Percentiles rank a stretch among this genome's conserved stretches.
These are phyloP conservation scores for Rhizophora mangle DNA, from an alignment of 345 rosid species.

Conservation along the genomic window DNA sequence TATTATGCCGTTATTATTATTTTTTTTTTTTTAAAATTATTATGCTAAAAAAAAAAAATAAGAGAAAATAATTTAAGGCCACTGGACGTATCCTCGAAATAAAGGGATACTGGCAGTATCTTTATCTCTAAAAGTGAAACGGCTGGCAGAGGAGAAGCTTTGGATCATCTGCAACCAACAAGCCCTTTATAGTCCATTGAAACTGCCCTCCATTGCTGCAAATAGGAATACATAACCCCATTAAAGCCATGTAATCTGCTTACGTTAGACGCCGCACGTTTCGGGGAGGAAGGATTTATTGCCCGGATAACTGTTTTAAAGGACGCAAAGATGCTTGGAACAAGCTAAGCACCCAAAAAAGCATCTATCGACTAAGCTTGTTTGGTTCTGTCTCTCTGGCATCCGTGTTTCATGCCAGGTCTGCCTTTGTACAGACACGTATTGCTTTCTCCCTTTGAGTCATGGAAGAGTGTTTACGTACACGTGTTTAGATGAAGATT, in stretches of 20 bases:
- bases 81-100: neutral
- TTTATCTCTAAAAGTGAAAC: constrained; percentile 8
- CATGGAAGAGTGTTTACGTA: neutral
- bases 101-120: neutral
- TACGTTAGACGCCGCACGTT: too few species aligned
- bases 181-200: neutral
- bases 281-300: neutral
- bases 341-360: neutral
- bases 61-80: neutral
- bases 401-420: constrained; percentile 18
- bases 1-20: too few species aligned
- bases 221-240: neutral
- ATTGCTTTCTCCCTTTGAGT: neutral
- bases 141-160: neutral
- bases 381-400: constrained; percentile 25
- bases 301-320: neutral
- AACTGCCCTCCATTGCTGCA: neutral
- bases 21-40: too few species aligned
- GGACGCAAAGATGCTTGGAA: neutral
- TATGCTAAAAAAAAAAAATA: neutral
- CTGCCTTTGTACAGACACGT: constrained; percentile 5
- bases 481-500: too few species aligned
- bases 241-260: too few species aligned
- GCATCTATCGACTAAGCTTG: constrained; percentile 16
- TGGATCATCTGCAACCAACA: constrained; percentile 8